phyloP scores from a whole-genome alignment of 2,329 filamentous ascomycete species.

The Calonectria naviculata region DNA sequence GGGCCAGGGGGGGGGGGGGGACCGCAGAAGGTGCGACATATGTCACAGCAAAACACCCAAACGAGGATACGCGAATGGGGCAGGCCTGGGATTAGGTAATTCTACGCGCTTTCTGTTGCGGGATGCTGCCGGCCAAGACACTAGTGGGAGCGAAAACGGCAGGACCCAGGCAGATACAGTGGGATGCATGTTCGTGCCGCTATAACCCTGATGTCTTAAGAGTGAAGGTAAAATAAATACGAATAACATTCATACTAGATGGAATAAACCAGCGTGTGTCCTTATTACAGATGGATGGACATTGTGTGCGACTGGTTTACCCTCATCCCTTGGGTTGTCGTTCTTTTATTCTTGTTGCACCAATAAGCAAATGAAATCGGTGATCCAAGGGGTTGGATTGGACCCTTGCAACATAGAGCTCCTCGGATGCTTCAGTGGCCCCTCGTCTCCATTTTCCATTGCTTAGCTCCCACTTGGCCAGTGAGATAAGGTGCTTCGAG shows the following conservation, averaged over 20 bases:
- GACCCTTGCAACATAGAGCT: background rate
- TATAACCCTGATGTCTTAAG: too few relatives aligned
- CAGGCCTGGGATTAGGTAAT: conserved; percentile 5
- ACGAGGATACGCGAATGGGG: background rate
- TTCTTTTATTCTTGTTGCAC: background rate
- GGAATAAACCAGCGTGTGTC: too few relatives aligned
- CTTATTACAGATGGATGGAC: background rate
- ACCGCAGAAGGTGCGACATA: background rate
- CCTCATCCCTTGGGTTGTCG: background rate
- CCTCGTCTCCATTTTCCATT: background rate
- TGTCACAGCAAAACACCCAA: background rate
- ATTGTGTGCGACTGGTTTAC: too few relatives aligned
- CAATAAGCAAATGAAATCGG: background rate
- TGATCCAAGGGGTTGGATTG: background rate
- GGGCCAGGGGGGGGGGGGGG: too few relatives aligned
- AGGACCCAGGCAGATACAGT: background rate
- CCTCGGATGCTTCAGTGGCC: background rate
- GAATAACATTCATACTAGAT: background rate
- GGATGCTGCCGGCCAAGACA: background rate
- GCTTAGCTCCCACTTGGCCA: background rate
- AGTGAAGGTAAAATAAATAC: background rate
- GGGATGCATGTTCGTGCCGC: background rate
- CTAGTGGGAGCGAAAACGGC: background rate
- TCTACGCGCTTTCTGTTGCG: background rate
- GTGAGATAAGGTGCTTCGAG: background rate